These are phyloP conservation scores for Saturnispora gosingensis DNA, from an alignment of 805 yeast genomes.

Conservation along the genomic window DNA sequence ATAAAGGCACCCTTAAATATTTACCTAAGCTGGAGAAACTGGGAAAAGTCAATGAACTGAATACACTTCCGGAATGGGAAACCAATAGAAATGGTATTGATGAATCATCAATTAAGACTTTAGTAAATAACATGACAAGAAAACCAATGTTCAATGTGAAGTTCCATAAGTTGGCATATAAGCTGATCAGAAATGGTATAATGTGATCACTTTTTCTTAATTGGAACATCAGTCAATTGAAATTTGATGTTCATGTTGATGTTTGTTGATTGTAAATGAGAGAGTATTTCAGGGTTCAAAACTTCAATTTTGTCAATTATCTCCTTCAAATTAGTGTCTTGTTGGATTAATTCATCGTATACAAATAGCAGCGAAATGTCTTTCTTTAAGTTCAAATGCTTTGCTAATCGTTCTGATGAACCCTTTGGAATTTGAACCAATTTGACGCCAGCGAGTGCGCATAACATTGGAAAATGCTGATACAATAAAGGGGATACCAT, in stretches of 20 bases:
- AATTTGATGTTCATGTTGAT: conserved; percentile 30
- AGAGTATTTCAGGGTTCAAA: conserved; percentile 20
- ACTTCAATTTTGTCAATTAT: conserved; percentile 13
- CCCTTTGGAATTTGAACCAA: conserved; percentile 53
- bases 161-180: not conserved
- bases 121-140: not conserved
- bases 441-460: conserved; percentile 44
- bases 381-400: conserved; percentile 11
- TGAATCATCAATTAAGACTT: not conserved
- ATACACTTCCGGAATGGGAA: conserved; percentile 6
- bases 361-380: conserved; percentile 12
- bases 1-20: conserved; percentile 8
- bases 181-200: not conserved
- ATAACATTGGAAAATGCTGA: conserved; percentile 49
- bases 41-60: conserved; percentile 7
- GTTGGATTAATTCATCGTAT: not conserved
- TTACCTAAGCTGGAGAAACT: conserved; percentile 5
- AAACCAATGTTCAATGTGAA: not conserved
- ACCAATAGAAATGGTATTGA: not conserved
- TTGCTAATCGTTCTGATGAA: conserved; percentile 16
- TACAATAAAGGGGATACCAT: conserved; percentile 37
- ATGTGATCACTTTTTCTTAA: conserved; percentile 18
- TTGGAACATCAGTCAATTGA: conserved; percentile 39
- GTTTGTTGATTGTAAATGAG: conserved; percentile 10
- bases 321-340: not conserved